A percentile compares a stretch with the other conserved stretches of the same genome.
Evolutionary conservation across 192 early-diverging fungal genomes (phyloP).

Genomic region (Coemansia sp.): DNA sequence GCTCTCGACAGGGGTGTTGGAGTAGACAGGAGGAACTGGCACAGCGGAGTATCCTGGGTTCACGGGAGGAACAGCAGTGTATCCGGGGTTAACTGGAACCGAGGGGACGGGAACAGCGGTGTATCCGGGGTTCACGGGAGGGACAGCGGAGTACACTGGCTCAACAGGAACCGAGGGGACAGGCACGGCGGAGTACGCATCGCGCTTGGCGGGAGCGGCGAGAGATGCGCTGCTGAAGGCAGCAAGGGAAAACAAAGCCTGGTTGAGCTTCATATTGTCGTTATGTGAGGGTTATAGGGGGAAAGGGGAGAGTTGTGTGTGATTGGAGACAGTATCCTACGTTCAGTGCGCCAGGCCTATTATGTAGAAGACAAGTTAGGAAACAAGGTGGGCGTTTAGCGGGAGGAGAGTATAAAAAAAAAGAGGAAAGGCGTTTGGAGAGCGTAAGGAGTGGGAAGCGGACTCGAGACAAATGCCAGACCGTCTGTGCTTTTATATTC

Average conservation of each 20-base stretch:
- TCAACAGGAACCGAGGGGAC: background rate
- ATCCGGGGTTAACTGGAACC: background rate
- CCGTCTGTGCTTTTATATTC: constrained; percentile 23
- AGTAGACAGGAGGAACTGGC: background rate
- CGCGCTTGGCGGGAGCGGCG: constrained; percentile 51
- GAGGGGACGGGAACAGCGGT: background rate
- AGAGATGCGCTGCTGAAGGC: constrained; percentile 52
- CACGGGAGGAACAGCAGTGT: background rate
- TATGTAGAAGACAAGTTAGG: constrained; percentile 18
- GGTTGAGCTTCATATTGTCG: constrained; percentile 59
- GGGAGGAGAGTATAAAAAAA: constrained; percentile 13
- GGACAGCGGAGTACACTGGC: constrained; percentile 1
- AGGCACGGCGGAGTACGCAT: background rate
- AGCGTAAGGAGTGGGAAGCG: constrained; percentile 8
- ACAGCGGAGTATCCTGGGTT: background rate
- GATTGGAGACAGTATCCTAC: constrained; percentile 42
- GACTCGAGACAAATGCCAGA: constrained; percentile 20
- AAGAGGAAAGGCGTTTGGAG: background rate
- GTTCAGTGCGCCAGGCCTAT: constrained; percentile 57
- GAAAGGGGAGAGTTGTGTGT: constrained; percentile 17
- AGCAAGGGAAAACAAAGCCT: constrained; percentile 55
- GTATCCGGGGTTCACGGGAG: constrained; percentile 15
- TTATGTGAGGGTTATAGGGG: constrained; percentile 43
- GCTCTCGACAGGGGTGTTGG: constrained; percentile 3
- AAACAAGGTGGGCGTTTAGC: constrained; percentile 16